Conservation (phyloP, 2,329 filamentous ascomycete genomes). For the Aspergillus awamori region DNA sequence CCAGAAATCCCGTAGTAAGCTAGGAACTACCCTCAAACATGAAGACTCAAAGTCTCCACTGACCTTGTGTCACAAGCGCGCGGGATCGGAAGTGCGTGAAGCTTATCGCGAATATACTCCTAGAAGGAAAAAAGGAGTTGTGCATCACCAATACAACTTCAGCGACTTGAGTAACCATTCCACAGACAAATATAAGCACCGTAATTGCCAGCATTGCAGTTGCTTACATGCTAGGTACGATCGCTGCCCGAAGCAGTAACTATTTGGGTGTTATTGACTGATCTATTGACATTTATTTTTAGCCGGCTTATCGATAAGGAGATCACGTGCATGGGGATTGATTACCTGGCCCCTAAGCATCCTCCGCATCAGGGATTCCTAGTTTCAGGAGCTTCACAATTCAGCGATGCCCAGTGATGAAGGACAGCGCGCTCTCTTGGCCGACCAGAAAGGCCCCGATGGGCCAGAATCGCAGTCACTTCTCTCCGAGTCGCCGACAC, state of each 20-base stretch:
- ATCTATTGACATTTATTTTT: constrained; percentile 10
- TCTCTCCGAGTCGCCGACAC: constrained; percentile 34
- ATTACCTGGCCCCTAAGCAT: constrained; percentile 30
- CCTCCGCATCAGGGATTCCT: constrained; percentile 13
- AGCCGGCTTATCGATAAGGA: constrained; percentile 27
- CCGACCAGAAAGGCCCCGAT: constrained; percentile 33
- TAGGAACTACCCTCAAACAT: too few relatives aligned
- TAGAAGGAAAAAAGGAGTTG: not conserved
- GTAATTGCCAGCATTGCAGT: not conserved
- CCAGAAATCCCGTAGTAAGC: too few relatives aligned
- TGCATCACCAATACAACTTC: not conserved
- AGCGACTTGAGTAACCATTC: not conserved
- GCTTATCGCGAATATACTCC: not conserved
- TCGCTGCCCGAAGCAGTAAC: not conserved
- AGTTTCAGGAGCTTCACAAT: constrained; percentile 28
- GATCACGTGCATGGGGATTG: constrained; percentile 22
- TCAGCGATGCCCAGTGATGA: constrained; percentile 48
- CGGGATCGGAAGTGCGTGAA: not conserved
- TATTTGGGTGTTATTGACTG: constrained; percentile 1
- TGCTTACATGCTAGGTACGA: not conserved
- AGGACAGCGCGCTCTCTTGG: constrained; percentile 36
- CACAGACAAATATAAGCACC: not conserved
- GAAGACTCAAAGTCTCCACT: too few relatives aligned
- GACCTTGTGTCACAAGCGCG: not conserved
- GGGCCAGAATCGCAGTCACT: constrained; percentile 39